These are phyloP conservation scores for Naganishia randhawae DNA, from an alignment of 768 basidiomycete genomes.

Conservation along the genomic window DNA sequence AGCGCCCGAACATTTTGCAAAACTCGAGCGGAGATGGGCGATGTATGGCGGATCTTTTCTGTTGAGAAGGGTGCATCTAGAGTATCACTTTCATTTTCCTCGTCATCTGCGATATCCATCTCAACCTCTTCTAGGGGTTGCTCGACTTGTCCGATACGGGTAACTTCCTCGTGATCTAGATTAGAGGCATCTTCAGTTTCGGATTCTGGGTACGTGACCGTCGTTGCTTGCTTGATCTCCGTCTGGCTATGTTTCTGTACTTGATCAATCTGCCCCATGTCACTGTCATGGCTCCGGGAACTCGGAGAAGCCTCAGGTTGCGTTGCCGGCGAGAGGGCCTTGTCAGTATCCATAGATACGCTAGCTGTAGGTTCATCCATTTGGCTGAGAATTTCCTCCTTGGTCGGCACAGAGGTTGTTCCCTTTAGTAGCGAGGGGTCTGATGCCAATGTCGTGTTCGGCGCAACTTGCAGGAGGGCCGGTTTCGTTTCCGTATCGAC, in stretches of 20 bases:
- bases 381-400: not conserved
- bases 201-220: constrained; percentile 13
- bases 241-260: not conserved
- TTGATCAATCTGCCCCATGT: not conserved
- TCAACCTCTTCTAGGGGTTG: not conserved
- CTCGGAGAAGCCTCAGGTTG: not conserved
- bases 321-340: not conserved
- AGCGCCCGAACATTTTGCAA: constrained; percentile 26
- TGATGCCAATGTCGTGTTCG: not conserved
- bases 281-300: not conserved
- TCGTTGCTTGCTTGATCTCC: not conserved
- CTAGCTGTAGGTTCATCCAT: no score
- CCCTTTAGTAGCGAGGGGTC: not conserved
- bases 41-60: constrained; percentile 13
- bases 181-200: not conserved
- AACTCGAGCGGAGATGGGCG: constrained; percentile 22
- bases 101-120: constrained; percentile 15
- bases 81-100: not conserved
- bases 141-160: not conserved
- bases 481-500: not conserved
- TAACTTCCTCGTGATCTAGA: not conserved
- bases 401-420: not conserved
- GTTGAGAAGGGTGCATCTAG: constrained; percentile 6
- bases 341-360: no score
- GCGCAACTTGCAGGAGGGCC: not conserved